Percentiles rank a stretch among this genome's conserved stretches.
Evolutionary conservation across 1,284 basidiomycete species (phyloP).

Genomic region (Bjerkandera adusta): DNA sequence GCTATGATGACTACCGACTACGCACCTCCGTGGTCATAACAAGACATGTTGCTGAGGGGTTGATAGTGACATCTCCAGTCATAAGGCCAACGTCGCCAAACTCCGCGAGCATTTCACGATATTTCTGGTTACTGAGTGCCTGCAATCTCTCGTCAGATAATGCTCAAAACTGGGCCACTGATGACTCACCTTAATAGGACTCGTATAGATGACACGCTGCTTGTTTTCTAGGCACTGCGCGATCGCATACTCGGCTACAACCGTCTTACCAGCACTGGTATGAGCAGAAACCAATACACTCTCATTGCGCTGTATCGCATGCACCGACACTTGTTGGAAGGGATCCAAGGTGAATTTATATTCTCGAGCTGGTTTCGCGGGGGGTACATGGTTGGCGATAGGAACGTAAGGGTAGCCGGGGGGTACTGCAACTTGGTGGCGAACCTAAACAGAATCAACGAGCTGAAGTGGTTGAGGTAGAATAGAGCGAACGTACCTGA

Average conservation of each 20-base stretch:
- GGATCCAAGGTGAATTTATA: conserved; percentile 98
- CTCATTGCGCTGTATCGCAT: conserved; percentile 96
- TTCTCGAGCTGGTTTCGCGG: conserved; percentile 85
- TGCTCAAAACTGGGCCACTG: conserved; percentile 20
- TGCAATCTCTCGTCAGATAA: conserved; percentile 33
- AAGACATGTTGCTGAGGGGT: conserved; percentile 93
- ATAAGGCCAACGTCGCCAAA: conserved; percentile 99
- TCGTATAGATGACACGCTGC: conserved; percentile 98
- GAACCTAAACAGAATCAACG: conserved; percentile 50
- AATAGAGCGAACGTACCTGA: conserved; percentile 49
- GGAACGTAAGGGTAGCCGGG: conserved; percentile 90
- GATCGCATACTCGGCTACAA: conserved; percentile 99
- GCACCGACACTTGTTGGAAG: conserved; percentile 94
- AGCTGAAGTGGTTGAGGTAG: not conserved
- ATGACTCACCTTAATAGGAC: conserved; percentile 91
- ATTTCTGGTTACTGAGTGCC: conserved; percentile 99
- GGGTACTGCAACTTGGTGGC: conserved; percentile 95
- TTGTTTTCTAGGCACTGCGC: conserved; percentile 92
- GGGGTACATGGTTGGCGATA: conserved; percentile 90
- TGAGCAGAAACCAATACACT: conserved; percentile 98
- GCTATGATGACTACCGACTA: not conserved
- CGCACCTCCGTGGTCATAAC: conserved; percentile 99
- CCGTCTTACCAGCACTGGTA: conserved; percentile 97
- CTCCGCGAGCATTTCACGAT: conserved; percentile 94
- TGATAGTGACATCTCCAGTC: conserved; percentile 99